Evolutionary conservation across 257 asterid genomes (phyloP), one percentile per base, ranked within the genome.

Genomic region (Solanum virginianum): DNA sequence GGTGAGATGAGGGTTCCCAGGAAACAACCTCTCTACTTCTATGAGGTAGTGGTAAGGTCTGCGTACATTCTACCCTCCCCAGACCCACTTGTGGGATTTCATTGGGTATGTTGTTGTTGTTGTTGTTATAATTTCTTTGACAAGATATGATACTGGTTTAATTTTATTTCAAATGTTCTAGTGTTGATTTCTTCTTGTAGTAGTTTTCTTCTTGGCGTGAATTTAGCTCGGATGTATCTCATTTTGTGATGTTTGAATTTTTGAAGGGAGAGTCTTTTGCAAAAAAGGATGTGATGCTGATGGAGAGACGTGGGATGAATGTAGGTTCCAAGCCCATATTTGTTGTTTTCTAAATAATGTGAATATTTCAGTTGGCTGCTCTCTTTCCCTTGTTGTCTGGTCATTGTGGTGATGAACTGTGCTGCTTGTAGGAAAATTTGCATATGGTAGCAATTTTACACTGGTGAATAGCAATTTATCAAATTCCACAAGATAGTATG

Each of bases 251-350:
- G 65, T 53, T 17, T 79, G 66, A 26, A 83, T 86, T 85, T 82
- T 82, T 89, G 89, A 82, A 94, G 99, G 99, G 99, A 91, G 99
- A 88, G 97, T 95, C 70, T 95, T 92, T 86, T 95, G 99, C 94
- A 94, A 95, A 82, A 95, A 95, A 85, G 98, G 99, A 5, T 93
- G 98, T 82, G 95, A 94, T 88, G 91, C 97, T 86, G 98, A 94
- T 90, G 97, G 95, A 10, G 99, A 95, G 13, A 90, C 97, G 10
- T 91, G 93, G 94, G 95, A 92, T 45, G 98, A 92, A 66, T 95
- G 97, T 93, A 90, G 89, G 98, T 90, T 69, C 68, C 65, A 53
- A 79, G 65, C 18, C 83, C 17, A 26, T 79, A 17, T 18, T 75
- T 75, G 62, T 75, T 51, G 82, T 43, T 75, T 75, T 75, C 45